These are phyloP conservation scores for Lenwebbia sp. DNA, from an alignment of 345 rosid genomes.

Conservation along the genomic window DNA sequence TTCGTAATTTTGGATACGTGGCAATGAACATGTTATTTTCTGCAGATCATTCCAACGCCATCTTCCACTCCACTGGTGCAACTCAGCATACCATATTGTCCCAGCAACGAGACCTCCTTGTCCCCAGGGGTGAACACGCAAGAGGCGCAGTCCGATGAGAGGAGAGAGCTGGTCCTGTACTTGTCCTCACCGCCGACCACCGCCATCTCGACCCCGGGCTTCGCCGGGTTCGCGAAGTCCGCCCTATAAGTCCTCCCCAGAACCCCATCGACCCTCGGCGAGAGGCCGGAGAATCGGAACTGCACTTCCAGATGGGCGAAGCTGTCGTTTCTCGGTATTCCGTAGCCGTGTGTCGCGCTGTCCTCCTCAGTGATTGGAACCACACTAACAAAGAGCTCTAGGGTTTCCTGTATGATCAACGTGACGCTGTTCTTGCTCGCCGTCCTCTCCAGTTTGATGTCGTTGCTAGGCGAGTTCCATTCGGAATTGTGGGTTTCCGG, in stretches of 20 bases:
- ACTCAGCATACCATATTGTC: neutral
- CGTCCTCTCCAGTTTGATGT: neutral
- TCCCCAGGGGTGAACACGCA: neutral
- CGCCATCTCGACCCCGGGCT: constrained; percentile 6
- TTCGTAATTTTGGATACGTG: neutral
- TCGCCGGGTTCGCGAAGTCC: neutral
- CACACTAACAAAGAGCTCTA: constrained; percentile 2
- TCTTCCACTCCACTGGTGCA: neutral
- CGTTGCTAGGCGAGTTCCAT: neutral
- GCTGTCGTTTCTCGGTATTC: neutral
- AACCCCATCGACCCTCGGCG: neutral
- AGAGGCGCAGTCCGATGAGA: constrained; percentile 1
- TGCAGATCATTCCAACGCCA: neutral
- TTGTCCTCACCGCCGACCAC: constrained; percentile 4
- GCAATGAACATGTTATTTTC: neutral
- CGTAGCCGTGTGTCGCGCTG: constrained; percentile 1
- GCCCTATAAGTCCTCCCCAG: constrained; percentile 3
- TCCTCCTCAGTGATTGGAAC: constrained; percentile 7
- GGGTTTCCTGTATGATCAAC: neutral
- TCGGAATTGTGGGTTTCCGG: neutral
- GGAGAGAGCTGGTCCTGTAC: constrained; percentile 2
- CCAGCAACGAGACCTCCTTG: neutral
- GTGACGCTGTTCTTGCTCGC: neutral
- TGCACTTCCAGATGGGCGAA: constrained; percentile 10
- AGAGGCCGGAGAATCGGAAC: constrained; percentile 3